Evolutionary conservation across 441 rosid genomes (phyloP).

Genomic region (Isatis lusitanica): DNA sequence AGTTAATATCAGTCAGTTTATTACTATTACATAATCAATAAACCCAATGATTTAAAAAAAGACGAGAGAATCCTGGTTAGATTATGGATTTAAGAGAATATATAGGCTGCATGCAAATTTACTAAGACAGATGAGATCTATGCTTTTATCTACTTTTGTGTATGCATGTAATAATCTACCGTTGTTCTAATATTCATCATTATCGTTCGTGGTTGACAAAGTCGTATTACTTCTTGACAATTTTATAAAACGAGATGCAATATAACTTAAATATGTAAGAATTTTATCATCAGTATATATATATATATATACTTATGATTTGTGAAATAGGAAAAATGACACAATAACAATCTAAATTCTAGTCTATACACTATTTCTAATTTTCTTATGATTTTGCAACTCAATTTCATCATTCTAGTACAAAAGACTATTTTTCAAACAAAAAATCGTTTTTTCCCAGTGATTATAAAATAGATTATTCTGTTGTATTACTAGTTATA

Average conservation of each 20-base stretch:
- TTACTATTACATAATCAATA: not conserved
- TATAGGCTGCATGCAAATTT: not conserved
- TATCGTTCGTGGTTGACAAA: not conserved
- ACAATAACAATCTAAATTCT: not conserved
- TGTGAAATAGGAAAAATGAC: not conserved
- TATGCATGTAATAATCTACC: not conserved
- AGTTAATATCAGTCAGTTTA: conserved; percentile 8
- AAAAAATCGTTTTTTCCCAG: not conserved
- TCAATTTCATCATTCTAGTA: not conserved
- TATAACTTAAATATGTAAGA: not conserved
- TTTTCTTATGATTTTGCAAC: conserved; percentile 1
- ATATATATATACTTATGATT: not conserved
- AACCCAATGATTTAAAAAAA: conserved; percentile 1
- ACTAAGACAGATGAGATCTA: conserved; percentile 1
- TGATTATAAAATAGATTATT: not conserved
- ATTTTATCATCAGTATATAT: not conserved
- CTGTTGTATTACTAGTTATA: not conserved
- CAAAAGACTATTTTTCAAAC: not conserved
- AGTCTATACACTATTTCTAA: not conserved
- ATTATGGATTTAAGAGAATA: conserved; percentile 6
- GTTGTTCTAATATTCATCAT: not conserved
- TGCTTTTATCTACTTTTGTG: conserved; percentile 3
- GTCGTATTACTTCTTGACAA: not conserved
- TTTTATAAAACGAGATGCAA: not conserved
- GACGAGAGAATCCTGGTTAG: not conserved